Evolutionary conservation across 2,329 filamentous ascomycete species (phyloP).

Genomic region (Stachybotrys echinatus): DNA sequence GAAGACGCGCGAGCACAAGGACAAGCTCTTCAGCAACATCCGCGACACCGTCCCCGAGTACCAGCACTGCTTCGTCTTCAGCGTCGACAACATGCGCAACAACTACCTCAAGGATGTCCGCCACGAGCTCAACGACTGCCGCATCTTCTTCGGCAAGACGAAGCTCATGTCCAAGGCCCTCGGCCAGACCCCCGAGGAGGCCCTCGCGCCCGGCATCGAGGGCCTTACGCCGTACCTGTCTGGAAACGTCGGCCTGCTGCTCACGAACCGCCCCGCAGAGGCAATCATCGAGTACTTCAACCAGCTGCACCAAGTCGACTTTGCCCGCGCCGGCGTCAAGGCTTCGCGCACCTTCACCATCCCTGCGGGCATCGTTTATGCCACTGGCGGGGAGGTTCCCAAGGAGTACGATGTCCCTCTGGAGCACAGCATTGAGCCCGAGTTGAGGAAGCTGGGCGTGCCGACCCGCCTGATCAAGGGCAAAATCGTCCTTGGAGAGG

Average conservation of each 20-base stretch:
- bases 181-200: slow-evolving; percentile 70
- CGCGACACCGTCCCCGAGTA: slow-evolving; percentile 80
- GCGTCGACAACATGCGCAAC: slow-evolving; percentile 97
- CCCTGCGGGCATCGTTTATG: slow-evolving; percentile 77
- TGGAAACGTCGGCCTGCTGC: slow-evolving; percentile 84
- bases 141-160: slow-evolving; percentile 97
- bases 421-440: slow-evolving; percentile 84
- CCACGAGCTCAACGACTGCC: slow-evolving; percentile 75
- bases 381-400: slow-evolving; percentile 73
- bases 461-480: slow-evolving; percentile 87
- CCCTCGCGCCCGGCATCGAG: slow-evolving; percentile 74
- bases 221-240: slow-evolving; percentile 62
- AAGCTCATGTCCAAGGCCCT: slow-evolving; percentile 98
- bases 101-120: slow-evolving; percentile 90
- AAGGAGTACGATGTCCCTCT: slow-evolving; percentile 79
- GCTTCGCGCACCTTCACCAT: slow-evolving; percentile 74
- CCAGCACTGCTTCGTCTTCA: slow-evolving; percentile 89
- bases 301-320: slow-evolving; percentile 72
- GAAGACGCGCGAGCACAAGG: slow-evolving; percentile 88
- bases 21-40: slow-evolving; percentile 82
- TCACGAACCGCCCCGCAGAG: slow-evolving; percentile 70
- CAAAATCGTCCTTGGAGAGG: slow-evolving; percentile 67
- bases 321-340: slow-evolving; percentile 77
- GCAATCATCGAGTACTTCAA: slow-evolving; percentile 70
- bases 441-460: slow-evolving; percentile 81